Evolutionary conservation across 352 stramenopile genomes (phyloP), one percentile per base, ranked within the genome.

Genomic region (Phytopythium vexans): DNA sequence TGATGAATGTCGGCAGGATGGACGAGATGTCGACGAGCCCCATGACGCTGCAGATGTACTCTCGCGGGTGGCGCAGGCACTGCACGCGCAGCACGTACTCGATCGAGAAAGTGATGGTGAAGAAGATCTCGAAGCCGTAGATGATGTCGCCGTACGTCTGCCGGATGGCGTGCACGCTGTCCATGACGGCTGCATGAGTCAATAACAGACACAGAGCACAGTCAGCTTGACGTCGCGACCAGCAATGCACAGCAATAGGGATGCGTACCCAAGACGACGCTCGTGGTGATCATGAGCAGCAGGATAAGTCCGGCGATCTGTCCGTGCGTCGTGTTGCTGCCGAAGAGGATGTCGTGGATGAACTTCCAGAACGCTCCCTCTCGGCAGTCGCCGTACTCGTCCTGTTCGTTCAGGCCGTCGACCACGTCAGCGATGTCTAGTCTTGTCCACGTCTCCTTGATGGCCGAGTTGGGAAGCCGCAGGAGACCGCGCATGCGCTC

Each of bases 21-120:
- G 86, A 82, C 10, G 77, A 86, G 21, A 93, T 69, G 48, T 95
- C 86, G 34, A 94, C 62, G 46, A 94, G 64, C 1, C 86, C 86
- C 46, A 94, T 66, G 40, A 89, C 57, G 35, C 82, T 94, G 8
- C 86, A 61, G 35, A 76, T 63, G 51, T 84, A 95, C 51, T 71
- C 65, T 14, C 62, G 63, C 8, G 86, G 82, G n/a, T 86, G 66
- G 2, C 72, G 75, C 14, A 95, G 53, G 16, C 77, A 92, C 10
- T 83, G 44, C 3, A 92, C 51, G 6, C 86, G 82, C 11, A 93
- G 49, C 7, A 65, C 59, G 58, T 94, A 95, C 61, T 95, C 86
- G 49, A 92, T 74, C 2, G 82, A 83, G 45, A 95, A 95, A 9
- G 89, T 60, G 41, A 92, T 56, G 4, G 86, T 93, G 62, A 95